Percentiles rank a stretch among this genome's conserved stretches.
These are phyloP conservation scores for Rhododendron henanense DNA, from an alignment of 148 eudicot species.

Conservation along the genomic window DNA sequence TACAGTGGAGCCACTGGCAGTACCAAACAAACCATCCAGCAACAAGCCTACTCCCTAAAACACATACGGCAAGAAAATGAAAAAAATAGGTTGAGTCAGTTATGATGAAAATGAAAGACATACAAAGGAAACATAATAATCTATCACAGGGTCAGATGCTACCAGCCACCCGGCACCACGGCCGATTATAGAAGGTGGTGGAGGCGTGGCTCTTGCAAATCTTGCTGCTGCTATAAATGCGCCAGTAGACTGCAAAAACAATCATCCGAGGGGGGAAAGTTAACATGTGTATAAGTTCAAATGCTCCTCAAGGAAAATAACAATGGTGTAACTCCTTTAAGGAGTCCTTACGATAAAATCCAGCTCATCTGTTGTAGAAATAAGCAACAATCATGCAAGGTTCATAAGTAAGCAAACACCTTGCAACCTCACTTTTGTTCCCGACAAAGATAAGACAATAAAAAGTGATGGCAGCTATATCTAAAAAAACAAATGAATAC, in stretches of 20 bases:
- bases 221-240: constrained; percentile 70
- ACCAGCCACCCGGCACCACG: constrained; percentile 95
- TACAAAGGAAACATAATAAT: background rate
- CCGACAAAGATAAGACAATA: background rate
- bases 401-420: background rate
- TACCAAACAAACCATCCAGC: constrained; percentile 71
- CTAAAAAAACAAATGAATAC: background rate
- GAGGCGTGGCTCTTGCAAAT: constrained; percentile 70
- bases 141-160: constrained; percentile 11
- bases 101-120: background rate
- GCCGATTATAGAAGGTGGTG: constrained; percentile 67
- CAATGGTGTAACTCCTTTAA: background rate
- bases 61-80: background rate
- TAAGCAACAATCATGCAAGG: background rate
- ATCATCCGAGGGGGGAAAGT: background rate
- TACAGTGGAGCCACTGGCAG: constrained; percentile 68
- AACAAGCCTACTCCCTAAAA: constrained; percentile 68
- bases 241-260: constrained; percentile 71
- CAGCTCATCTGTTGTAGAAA: background rate
- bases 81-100: too few species aligned
- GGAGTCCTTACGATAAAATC: background rate
- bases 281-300: background rate
- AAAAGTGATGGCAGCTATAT: background rate
- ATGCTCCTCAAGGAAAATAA: background rate
- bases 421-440: background rate